Percentiles rank a stretch among this genome's conserved stretches.
phyloP scores from a whole-genome alignment of 2,329 filamentous ascomycete species.

The Sarocladium brachiariae region DNA sequence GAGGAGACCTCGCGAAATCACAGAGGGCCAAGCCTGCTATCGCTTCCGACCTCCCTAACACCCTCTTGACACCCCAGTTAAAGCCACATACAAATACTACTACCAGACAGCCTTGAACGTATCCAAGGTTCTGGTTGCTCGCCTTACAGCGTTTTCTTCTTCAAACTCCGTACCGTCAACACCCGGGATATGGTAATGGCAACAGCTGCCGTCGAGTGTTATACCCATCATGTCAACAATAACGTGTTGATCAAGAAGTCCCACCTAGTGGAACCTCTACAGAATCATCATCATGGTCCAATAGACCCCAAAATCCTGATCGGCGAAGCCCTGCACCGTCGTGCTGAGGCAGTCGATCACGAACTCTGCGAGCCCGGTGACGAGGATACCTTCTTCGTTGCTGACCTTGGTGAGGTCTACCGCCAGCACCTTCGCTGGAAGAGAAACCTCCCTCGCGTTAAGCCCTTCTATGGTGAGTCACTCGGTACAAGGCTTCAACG shows the following conservation, averaged over 20 bases:
- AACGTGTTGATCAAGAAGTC: slow-evolving; percentile 41
- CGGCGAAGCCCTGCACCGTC: slow-evolving; percentile 77
- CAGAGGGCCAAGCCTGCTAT: slow-evolving; percentile 85
- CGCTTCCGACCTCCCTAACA: slow-evolving; percentile 95
- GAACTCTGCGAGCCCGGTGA: slow-evolving; percentile 86
- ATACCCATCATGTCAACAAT: slow-evolving; percentile 41
- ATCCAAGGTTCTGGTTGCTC: slow-evolving; percentile 4
- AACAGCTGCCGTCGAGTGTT: slow-evolving; percentile 50
- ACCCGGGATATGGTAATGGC: slow-evolving; percentile 59
- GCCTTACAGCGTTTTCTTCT: slow-evolving; percentile 6
- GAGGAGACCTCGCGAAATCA: slow-evolving; percentile 94
- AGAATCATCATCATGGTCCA: slow-evolving; percentile 25
- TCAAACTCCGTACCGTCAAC: slow-evolving; percentile 17
- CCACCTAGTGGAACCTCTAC: slow-evolving; percentile 29
- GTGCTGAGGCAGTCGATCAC: slow-evolving; percentile 76
- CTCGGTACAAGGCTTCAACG: too few relatives aligned
- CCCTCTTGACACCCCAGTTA: slow-evolving; percentile 18
- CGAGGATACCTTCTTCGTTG: slow-evolving; percentile 97
- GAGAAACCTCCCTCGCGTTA: slow-evolving; percentile 82
- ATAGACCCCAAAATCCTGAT: slow-evolving; percentile 70
- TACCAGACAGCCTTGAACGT: neutral
- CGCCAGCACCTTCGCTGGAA: slow-evolving; percentile 99
- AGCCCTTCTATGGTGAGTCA: slow-evolving; percentile 83
- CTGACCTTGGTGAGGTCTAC: slow-evolving; percentile 96
- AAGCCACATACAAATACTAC: neutral